Evolutionary conservation across 768 basidiomycete species (phyloP), one percentile per base, ranked within the genome.

Genomic region (Termitomyces sp.): DNA sequence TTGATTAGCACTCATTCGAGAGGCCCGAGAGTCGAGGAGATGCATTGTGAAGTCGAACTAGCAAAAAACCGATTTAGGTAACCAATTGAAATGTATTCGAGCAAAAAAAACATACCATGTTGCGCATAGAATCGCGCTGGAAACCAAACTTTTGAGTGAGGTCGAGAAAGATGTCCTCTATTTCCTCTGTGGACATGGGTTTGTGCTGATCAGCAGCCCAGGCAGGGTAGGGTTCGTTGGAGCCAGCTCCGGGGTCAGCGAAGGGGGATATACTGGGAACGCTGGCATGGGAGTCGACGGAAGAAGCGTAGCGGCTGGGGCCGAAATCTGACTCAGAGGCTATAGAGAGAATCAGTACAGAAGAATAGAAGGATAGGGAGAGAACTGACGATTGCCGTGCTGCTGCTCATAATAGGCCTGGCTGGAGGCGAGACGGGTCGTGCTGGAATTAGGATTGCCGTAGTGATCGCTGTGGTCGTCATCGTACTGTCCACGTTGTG

Each of bases 131-230:
- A 70, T 95, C 94, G 44, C 88, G 82, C 74, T 95, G 97, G 72
- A 99, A 99, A 55, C 97, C 97, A 69, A 99, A 99, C 75, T 99
- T 99, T 76, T 98, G 94, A 43, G 94, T 87, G 58, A 99, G 83
- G 73, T 99, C 97, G 65, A 98, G 87, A 69, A 98, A 93, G 61
- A 99, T 96, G 70, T 98, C 97, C 71, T 98, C 97, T 56, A 98
- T 98, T 72, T 98, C 96, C 70, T 99, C 97, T 60, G 89, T 94
- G 41, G 94, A 94, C 69, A 99, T 89, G 60, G 97, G 97, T 60
- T 97, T 94, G 68, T 94, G 89, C 52, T 89, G 87, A 62, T 96
- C 91, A 33, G 88, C 79, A 28, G 89, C 83, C 97, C 97, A 99
- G 42, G 96, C 95, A 58, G 96, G 96, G 70, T 96, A 98, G 54